Evolutionary conservation across 768 basidiomycete species (phyloP), one percentile per base, ranked within the genome.

Genomic region (Psilocybe subaeruginosa): DNA sequence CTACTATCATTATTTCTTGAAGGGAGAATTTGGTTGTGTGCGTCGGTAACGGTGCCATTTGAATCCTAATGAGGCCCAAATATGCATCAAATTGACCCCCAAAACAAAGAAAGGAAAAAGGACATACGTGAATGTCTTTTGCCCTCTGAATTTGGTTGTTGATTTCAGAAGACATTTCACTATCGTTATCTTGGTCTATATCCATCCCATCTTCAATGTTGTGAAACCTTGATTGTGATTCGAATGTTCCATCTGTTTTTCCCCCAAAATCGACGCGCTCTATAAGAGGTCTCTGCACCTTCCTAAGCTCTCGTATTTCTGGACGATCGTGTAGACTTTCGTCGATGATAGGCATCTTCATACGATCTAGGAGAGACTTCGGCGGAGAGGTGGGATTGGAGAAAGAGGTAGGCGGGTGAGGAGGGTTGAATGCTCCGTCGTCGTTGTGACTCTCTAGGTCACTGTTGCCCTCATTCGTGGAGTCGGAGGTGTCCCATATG

Each of bases 381-480:
- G 11, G 5, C n/a, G 41, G 41, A 16, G 41, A 43, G 41, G 9
- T 4, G 35, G n/a, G 4, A 31, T 53, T 12, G 16, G 51, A 17
- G 16, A 17, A 8, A 53, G 51, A 14, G 17, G 5, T 5, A 35
- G 51, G 33, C n/a, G 5, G 27, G 8, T 14, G 30, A n/a, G 51
- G 30, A 30, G 51, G 17, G n/a, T 17, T n/a, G 14, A n/a, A 31
- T 12, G 27, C 12, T 33, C 16, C 12, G 29, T 37, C 33, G 51
- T 53, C 27, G 3, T 58, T 58, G 52, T 62, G 53, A 43, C 48
- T 62, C 27, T 47, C 59, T 4, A 31, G 17, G 33, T 64, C 63
- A 33, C 58, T 65, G 31, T 58, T 59, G 27, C 60, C 51, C 37
- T 45, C 59, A 12, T n/a, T 51, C 37, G 33, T 52, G 17, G 49